Percentiles rank a stretch among this genome's conserved stretches.
Evolutionary conservation across 2,329 filamentous ascomycete genomes (phyloP).

Genomic region (Trichoderma sp.): DNA sequence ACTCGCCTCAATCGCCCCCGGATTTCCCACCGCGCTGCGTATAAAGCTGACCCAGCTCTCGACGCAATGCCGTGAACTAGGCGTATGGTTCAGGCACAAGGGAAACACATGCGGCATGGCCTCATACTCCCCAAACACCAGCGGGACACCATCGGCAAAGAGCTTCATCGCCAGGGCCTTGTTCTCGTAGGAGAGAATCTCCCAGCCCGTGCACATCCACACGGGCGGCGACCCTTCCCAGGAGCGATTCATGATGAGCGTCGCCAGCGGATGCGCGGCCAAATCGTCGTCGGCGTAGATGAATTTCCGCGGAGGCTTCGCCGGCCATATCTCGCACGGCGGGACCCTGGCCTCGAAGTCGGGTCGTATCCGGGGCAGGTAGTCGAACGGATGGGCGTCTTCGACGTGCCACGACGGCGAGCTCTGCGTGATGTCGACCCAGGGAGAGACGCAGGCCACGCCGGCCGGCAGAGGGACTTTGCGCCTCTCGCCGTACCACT

Average conservation of each 20-base stretch:
- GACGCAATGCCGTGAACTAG: slow-evolving; percentile 50
- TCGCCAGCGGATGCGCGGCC: slow-evolving; percentile 64
- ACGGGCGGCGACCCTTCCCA: slow-evolving; percentile 65
- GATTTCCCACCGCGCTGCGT: slow-evolving; percentile 36
- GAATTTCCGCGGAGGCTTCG: slow-evolving; percentile 49
- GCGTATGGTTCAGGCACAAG: slow-evolving; percentile 48
- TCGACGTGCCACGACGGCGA: slow-evolving; percentile 31
- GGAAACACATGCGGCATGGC: slow-evolving; percentile 78
- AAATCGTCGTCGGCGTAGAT: slow-evolving; percentile 55
- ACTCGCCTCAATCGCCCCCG: slow-evolving; percentile 34
- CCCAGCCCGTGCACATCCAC: slow-evolving; percentile 67
- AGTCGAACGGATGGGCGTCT: slow-evolving; percentile 34
- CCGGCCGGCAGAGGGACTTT: slow-evolving; percentile 65
- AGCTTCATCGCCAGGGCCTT: slow-evolving; percentile 57
- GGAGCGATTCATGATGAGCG: slow-evolving; percentile 52
- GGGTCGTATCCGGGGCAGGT: slow-evolving; percentile 48
- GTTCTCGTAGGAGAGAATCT: slow-evolving; percentile 67
- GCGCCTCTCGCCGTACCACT: slow-evolving; percentile 59
- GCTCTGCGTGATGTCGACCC: slow-evolving; percentile 67
- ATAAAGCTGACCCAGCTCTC: slow-evolving; percentile 57
- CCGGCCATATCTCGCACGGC: slow-evolving; percentile 56
- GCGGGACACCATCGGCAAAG: slow-evolving; percentile 52
- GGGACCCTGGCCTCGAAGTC: slow-evolving; percentile 30
- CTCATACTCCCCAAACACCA: slow-evolving; percentile 70
- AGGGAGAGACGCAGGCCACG: slow-evolving; percentile 61